Evolutionary conservation across 306 rosid species (phyloP), one percentile per base, ranked within the genome.

Genomic region (Urtica urens): DNA sequence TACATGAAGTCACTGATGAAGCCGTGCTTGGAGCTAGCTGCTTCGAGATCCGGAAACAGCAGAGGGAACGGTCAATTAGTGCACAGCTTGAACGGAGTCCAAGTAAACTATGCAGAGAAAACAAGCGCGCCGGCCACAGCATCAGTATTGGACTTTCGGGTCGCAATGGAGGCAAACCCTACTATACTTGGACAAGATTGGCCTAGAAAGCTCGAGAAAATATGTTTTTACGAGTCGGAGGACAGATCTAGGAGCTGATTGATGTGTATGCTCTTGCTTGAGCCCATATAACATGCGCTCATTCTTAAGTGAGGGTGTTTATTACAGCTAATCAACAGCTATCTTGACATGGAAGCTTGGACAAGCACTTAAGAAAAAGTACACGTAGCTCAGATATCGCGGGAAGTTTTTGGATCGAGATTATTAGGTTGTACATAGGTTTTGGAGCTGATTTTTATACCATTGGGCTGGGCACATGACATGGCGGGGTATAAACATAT

Each of bases 1-100:
- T 75, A 67, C 74, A 78, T 84, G 46, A 77, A 72, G 77, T 77
- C 77, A 45, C 58, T 80, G 67, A 74, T 84, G 65, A 84, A 70
- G 69, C 83, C 77, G 14, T 80, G 73, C 49, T 72, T 84, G 53
- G 79, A 75, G 17, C 66, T 69, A 39, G 67, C 72, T 25, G 66
- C 62, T 59, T 75, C 77, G 25, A 74, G 62, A 60, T 54, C 66
- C 12, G 51, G 16, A 13, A 53, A 53, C 53, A 72, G 54, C 53
- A 57, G 41, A 57, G 59, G 44, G 20, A 54, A 34, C 14, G 19
- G 31, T 40, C 38, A 0, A 19, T 21, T 49, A 48, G 54, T 56
- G 25, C 59, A 57, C 66, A 62, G 71, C 35, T 19, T 62, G 57
- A 68, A 53, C 39, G 53, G 55, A 40, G 46, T 47, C 51, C 63